Percentiles rank a stretch among this genome's conserved stretches.
These are phyloP conservation scores for Phragmites australis DNA, from an alignment of 176 grass and related monocot species.

Conservation along the genomic window DNA sequence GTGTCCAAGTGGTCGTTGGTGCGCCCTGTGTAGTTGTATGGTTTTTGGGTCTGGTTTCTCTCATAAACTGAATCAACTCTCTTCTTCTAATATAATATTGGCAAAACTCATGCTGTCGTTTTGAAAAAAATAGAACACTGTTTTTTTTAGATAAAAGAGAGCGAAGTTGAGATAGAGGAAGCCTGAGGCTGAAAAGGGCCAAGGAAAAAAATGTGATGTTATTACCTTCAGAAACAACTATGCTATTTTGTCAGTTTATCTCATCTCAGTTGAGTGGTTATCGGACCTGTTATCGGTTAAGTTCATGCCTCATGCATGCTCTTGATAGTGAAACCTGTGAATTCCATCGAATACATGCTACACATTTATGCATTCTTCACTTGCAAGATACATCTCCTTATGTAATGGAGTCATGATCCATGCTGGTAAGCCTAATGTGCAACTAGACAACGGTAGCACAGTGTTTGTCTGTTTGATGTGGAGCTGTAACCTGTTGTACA, in stretches of 20 bases:
- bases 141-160: too few relatives aligned
- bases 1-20: too few relatives aligned
- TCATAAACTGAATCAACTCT: too few relatives aligned
- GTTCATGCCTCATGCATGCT: not conserved
- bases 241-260: not conserved
- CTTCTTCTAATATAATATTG: too few relatives aligned
- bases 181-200: not conserved
- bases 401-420: not conserved
- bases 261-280: not conserved
- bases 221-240: not conserved
- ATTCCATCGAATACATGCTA: slow-evolving; percentile 1
- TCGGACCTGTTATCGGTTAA: not conserved
- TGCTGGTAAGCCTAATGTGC: not conserved
- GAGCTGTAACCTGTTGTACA: not conserved
- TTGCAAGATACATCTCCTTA: not conserved
- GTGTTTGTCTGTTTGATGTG: not conserved
- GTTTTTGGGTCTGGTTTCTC: too few relatives aligned
- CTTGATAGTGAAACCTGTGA: not conserved
- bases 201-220: not conserved
- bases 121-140: too few relatives aligned
- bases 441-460: not conserved
- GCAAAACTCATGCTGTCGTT: too few relatives aligned
- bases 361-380: not conserved
- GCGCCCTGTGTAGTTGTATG: too few relatives aligned
- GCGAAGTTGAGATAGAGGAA: not conserved